A percentile compares a stretch with the other conserved stretches of the same genome.
phyloP scores from a whole-genome alignment of 306 rosid species.

The Rosa lucieae region DNA sequence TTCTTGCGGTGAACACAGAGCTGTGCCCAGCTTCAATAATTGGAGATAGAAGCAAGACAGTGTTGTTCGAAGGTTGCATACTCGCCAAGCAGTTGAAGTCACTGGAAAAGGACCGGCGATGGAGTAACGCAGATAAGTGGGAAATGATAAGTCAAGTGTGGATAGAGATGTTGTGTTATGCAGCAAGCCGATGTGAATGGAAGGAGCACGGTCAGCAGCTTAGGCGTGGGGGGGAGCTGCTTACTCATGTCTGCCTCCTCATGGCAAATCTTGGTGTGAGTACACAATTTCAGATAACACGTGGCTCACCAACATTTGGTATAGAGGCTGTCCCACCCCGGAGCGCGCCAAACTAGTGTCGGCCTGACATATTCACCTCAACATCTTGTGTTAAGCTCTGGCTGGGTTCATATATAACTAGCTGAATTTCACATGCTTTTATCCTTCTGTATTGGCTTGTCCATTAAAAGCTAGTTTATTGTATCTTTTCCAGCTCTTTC shows the following conservation, averaged over 20 bases:
- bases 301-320: too few relatives aligned
- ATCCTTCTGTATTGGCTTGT: too few relatives aligned
- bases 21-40: not conserved
- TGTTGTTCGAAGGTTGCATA: not conserved
- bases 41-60: not conserved
- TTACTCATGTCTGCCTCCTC: conserved; percentile 11
- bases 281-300: not conserved
- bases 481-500: too few relatives aligned
- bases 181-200: not conserved
- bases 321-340: too few relatives aligned
- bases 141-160: not conserved
- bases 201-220: conserved; percentile 8
- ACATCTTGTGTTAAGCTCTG: too few relatives aligned
- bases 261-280: conserved; percentile 3
- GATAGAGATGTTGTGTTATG: conserved; percentile 4
- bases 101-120: too few relatives aligned
- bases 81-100: not conserved
- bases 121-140: not conserved
- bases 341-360: too few relatives aligned
- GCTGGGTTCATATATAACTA: too few relatives aligned
- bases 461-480: too few relatives aligned
- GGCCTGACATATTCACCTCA: too few relatives aligned
- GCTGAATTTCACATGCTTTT: too few relatives aligned
- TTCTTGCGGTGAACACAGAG: not conserved
- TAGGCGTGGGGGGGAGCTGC: conserved; percentile 4